A percentile compares a stretch with the other conserved stretches of the same genome.
Conservation (phyloP, 176 grass and related monocot genomes). For the Carex myosuroides region DNA sequence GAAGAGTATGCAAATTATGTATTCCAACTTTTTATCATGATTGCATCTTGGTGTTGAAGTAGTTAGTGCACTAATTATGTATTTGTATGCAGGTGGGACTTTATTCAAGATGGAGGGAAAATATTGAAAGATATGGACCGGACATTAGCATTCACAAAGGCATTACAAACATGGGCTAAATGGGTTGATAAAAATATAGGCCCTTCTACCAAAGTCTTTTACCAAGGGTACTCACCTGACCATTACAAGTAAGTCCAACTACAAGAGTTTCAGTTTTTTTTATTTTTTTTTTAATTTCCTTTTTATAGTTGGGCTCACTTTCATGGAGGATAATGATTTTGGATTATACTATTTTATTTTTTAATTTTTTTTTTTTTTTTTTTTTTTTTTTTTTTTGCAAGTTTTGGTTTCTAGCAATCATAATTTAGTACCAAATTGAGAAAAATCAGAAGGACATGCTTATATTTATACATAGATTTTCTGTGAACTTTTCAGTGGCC, state of each 20-base stretch:
- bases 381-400: too few relatives aligned
- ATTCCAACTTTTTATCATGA: background rate
- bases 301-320: background rate
- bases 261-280: background rate
- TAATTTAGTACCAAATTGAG: too few relatives aligned
- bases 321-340: background rate
- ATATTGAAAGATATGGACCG: conserved; percentile 16
- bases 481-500: background rate
- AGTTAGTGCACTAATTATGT: background rate
- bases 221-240: conserved; percentile 52
- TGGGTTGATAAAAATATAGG: conserved; percentile 33
- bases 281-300: background rate
- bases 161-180: conserved; percentile 29
- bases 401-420: too few relatives aligned
- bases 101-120: conserved; percentile 4
- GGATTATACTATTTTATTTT: background rate
- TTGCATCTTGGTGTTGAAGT: background rate
- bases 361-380: too few relatives aligned
- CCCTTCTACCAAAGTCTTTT: conserved; percentile 42
- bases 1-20: background rate
- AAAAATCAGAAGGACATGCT: too few relatives aligned
- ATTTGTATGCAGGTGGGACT: conserved; percentile 22
- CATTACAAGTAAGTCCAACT: conserved; percentile 51
- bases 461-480: background rate
- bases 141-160: conserved; percentile 16